Base-by-base conservation (phyloP, 2,329 filamentous ascomycete genomes). In the Septoria linicola region DNA sequence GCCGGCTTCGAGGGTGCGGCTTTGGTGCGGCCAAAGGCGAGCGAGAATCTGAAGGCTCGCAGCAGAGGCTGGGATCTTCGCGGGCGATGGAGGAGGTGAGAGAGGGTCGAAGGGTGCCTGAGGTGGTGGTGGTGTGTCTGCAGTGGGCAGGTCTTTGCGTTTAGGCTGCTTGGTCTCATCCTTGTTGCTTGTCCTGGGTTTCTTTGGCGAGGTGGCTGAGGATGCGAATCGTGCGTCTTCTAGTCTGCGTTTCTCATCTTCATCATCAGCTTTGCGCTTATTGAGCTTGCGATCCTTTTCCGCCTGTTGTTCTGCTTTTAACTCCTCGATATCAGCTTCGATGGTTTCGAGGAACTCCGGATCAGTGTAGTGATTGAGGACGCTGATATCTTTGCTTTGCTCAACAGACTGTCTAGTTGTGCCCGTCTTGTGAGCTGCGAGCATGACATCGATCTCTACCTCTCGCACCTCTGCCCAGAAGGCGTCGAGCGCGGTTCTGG, bases 391-490 rank as follows among this genome's bases (percentile, higher is more conserved):
- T 19, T 36, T 36, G 13, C n/a, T 8, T 14, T 8, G 3, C 17
- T 36, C 34, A 1, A 17, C 8, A 4, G 13, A 2, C 13, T 13
- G 14, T 39, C 21, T 16, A 31, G 14, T 39, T 39, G 14, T 17
- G 27, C 19, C 20, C 2, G 2, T 1, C n/a, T 3, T 5, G 35
- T 11, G 1, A 3, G 17, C 7, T 1, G 7, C 6, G 10, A 20
- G 16, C 16, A 25, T 7, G 4, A 41, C 20, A 14, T 25, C 6
- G 8, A 49, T 41, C 39, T 30, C 21, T 2, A 23, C 17, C 11
- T 32, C 16, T 16, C 37, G 37, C 3, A 49, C 13, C 20, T 41
- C 46, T 35, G n/a, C 7, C 46, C 46, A 49, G 27, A 49, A 49
- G 2, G 23, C 46, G 16, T 49, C 27, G 10, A 49, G 37, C 8